Conservation (phyloP, 2,329 filamentous ascomycete species). For the Neopestalotiopsis sp. region DNA sequence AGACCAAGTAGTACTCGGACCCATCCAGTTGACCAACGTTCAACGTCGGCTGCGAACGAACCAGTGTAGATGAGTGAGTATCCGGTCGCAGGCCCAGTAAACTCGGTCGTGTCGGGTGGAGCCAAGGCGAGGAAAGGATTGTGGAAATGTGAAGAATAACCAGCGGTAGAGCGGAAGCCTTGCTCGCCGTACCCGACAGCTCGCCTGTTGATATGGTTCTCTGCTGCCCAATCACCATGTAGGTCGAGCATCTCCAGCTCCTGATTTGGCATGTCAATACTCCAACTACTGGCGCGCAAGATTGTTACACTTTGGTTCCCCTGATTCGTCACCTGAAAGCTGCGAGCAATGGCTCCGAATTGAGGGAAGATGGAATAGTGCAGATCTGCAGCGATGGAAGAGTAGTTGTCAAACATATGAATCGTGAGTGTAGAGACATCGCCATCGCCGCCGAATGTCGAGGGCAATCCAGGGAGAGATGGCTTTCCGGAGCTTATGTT, state of each 20-base stretch:
- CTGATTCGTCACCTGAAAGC: conserved; percentile 65
- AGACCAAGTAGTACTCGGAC: conserved; percentile 65
- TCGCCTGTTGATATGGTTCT: conserved; percentile 58
- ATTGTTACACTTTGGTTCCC: conserved; percentile 57
- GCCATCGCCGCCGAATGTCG: conserved; percentile 59
- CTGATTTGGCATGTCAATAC: conserved; percentile 63
- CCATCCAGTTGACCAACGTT: conserved; percentile 65
- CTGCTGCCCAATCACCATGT: conserved; percentile 66
- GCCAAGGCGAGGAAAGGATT: conserved; percentile 68
- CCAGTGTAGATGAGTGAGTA: conserved; percentile 70
- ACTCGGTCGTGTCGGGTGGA: conserved; percentile 62
- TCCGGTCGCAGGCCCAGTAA: conserved; percentile 65
- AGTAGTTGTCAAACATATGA: conserved; percentile 62
- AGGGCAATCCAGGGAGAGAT: conserved; percentile 57
- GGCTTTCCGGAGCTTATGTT: conserved; percentile 62
- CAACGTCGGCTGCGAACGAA: conserved; percentile 65
- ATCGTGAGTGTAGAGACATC: conserved; percentile 65
- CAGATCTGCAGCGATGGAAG: conserved; percentile 60
- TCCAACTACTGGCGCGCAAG: conserved; percentile 64
- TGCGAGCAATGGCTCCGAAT: conserved; percentile 65
- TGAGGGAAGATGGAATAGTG: conserved; percentile 68
- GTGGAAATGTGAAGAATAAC: conserved; percentile 67
- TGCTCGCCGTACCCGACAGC: conserved; percentile 62
- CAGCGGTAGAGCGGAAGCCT: conserved; percentile 55
- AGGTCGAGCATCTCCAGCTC: conserved; percentile 68